Base-by-base conservation (phyloP, 306 rosid species). In the Alnus rubra region DNA sequence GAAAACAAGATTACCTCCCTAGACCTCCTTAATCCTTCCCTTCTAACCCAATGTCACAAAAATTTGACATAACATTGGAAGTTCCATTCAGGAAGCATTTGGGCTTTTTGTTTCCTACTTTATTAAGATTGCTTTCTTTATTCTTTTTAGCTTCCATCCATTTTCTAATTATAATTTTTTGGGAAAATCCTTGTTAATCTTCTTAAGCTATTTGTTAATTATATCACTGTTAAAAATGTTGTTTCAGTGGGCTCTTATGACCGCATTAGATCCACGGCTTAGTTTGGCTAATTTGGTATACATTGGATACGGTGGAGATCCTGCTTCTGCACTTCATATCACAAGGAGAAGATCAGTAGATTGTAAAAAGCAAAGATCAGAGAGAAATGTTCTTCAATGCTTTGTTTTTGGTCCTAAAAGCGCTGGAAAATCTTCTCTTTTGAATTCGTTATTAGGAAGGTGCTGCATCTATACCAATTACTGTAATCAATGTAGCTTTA, bases 201-300 rank as follows among this genome's bases (percentile, higher is more conserved):
- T 68, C 31, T 78, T 48, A 58, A 59, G 50, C 74, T 53, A 74
- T 52, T 12, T 79, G 74, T 16, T 76, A 45, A 74, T 64, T 28
- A 11, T 63, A 23, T 6, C 74, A 63, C 44, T 68, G 13, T 9
- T 39, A 18, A 63, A 31, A 54, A 23, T 75, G 73, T 78, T 71
- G 80, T 76, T 88, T 88, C 97, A 94, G 98, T 94, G 98, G 98
- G 90, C 94, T 81, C 87, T 92, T 73, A 94, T 92, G 98, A 92
- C 98, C 53, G 84, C 89, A 56, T 80, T 90, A 69, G 92, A 95
- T 84, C 98, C 98, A 58, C 82, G 71, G 59, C 74, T 76, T 74
- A 90, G 93, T 85, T 72, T 92, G 89, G 98, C 96, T 16, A 88
- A 95, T 89, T 83, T 95, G 90, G 82, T 90, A 75, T 95, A 92